Base-by-base conservation (phyloP, 352 stramenopile species). In the Blastocystis sp. region DNA sequence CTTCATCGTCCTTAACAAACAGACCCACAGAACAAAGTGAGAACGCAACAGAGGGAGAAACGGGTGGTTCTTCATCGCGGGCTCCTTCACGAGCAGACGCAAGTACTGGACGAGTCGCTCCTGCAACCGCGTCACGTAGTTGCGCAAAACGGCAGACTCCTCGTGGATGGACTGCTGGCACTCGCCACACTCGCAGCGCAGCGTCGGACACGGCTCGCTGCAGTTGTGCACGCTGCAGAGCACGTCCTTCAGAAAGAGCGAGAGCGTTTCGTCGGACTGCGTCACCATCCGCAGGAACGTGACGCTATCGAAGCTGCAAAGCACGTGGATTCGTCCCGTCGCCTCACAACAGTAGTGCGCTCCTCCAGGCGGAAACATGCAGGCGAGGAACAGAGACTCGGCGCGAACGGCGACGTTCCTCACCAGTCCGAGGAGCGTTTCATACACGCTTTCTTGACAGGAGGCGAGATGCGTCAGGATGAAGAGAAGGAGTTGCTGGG, bases 291-390 rank as follows among this genome's bases (percentile, higher is more conserved):
- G 50, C 21, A 2, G 6, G 29, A 77, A 77, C 33, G 45, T 41
- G n/a, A 19, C 50, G 9, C 50, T 41, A 13, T 2, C 13, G 50
- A 77, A 26, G 50, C 29, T 29, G 33, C 66, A 77, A 16, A 77
- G 33, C 37, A 77, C 29, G n/a, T 31, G 37, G 10, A 77, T 41
- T 59, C 2, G 1, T 16, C 66, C 66, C 6, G 37, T 24, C 12
- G 66, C 66, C n/a, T 59, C n/a, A 21, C 50, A 16, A 77, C 66
- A 77, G 45, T 41, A 45, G 50, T 77, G 66, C 33, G n/a, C 26
- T 3, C 16, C 33, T 45, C n/a, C 66, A 35, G 66, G 2, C 1
- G 66, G 66, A 21, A 77, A 77, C 33, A 55, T 19, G 16, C 45
- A 55, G 6, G 9, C 45, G 19, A 24, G n/a, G 63, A 74, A 74